Base-by-base conservation (phyloP, 768 basidiomycete species). In the Mycena leptocephala region DNA sequence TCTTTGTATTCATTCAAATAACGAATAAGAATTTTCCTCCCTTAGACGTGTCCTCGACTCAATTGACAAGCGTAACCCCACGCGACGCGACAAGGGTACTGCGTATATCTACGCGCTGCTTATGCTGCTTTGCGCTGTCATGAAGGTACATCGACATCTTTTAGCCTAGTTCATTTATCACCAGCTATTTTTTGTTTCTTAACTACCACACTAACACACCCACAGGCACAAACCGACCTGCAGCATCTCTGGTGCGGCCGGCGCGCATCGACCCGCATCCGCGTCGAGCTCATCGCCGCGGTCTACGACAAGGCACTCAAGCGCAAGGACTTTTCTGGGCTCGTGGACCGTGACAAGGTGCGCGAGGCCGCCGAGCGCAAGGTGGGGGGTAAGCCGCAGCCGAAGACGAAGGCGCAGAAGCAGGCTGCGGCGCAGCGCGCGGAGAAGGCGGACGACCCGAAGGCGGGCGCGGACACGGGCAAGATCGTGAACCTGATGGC, bases 401-500 rank as follows among this genome's bases (percentile, higher is more conserved):
- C 28, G 24, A 65, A 33, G 26, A 35, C 8, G 20, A 43, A 43
- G 10, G 35, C n/a, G 59, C 24, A 37, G 24, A 37, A 58, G 20
- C 8, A 28, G 26, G 43, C 10, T 14, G 35, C 35, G 13, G 35
- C 35, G 43, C 70, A 18, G 39, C 33, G 28, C 56, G 41, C 13
- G 20, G 32, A 35, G 64, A 85, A 82, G 62, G 82, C 74, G n/a
- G 87, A 90, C 51, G 89, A 95, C 33, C 90, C 93, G 2, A 93
- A 91, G 77, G 91, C 61, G 28, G 95, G 95, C 20, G 97, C 97
- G 10, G 95, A 96, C 81, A 89, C 95, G 16, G 97, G 97, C 16
- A 97, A 97, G 83, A 95, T 97, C 66, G 95, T 97, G 69, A 96
- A 96, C 78, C 84, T 97, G 53, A 97, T 97, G 95, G 93, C 94